A percentile compares a stretch with the other conserved stretches of the same genome.
phyloP scores from a whole-genome alignment of 2,329 filamentous ascomycete species.

The Colletotrichum sp. region DNA sequence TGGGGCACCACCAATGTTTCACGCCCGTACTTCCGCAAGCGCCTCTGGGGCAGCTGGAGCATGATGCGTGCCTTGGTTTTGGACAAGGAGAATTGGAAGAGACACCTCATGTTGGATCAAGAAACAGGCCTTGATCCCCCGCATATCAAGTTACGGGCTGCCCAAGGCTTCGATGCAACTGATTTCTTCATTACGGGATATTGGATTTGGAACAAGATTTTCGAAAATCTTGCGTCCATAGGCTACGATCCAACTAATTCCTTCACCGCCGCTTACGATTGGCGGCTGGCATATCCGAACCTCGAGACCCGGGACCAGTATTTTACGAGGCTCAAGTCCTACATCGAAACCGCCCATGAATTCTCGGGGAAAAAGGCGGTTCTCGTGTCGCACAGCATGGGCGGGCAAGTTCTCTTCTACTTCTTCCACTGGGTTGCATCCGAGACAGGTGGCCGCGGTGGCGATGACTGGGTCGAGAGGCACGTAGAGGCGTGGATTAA shows the following conservation, averaged over 20 bases:
- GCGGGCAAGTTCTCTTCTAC: constrained; percentile 90
- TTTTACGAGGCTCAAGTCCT: constrained; percentile 86
- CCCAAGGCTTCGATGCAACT: constrained; percentile 95
- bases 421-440: constrained; percentile 80
- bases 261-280: constrained; percentile 80
- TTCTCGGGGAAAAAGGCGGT: constrained; percentile 81
- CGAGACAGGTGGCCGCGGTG: constrained; percentile 78
- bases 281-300: constrained; percentile 89
- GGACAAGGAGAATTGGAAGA: constrained; percentile 95
- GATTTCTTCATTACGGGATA: constrained; percentile 94
- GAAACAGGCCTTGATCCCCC: constrained; percentile 89
- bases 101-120: constrained; percentile 96
- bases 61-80: constrained; percentile 97
- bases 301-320: constrained; percentile 92
- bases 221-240: constrained; percentile 94
- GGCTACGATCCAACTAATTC: constrained; percentile 89
- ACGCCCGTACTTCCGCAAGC: constrained; percentile 89
- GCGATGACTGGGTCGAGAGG: constrained; percentile 86
- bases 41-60: constrained; percentile 97
- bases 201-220: constrained; percentile 99
- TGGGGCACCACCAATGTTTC: constrained; percentile 91
- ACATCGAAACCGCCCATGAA: constrained; percentile 85
- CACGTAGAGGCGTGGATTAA: constrained; percentile 98
- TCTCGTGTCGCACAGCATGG: constrained; percentile 95
- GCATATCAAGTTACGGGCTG: constrained; percentile 86